Evolutionary conservation across 345 rosid genomes (phyloP).

Genomic region (Adansonia digitata): DNA sequence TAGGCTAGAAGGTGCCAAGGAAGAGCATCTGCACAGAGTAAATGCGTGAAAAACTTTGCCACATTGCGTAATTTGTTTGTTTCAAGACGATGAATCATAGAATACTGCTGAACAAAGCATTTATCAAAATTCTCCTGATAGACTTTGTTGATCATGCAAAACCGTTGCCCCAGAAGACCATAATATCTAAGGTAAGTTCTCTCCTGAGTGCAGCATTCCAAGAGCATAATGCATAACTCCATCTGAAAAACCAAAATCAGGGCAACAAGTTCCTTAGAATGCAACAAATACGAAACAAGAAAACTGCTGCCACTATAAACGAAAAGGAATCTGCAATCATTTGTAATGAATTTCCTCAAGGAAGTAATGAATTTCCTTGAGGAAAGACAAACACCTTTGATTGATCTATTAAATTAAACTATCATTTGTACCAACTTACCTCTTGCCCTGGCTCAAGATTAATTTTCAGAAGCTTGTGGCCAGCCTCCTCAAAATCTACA

Average conservation of each 20-base stretch:
- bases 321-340: not conserved
- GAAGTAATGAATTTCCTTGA: not conserved
- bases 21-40: constrained; percentile 82
- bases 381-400: not conserved
- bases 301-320: not conserved
- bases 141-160: constrained; percentile 90
- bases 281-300: not conserved
- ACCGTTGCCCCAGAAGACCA: constrained; percentile 84
- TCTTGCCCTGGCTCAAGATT: constrained; percentile 97
- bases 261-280: constrained; percentile 7
- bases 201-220: constrained; percentile 95
- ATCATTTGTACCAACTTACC: constrained; percentile 35
- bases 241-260: constrained; percentile 46
- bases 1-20: constrained; percentile 95
- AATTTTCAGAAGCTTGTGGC: constrained; percentile 90
- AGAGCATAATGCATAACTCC: constrained; percentile 88
- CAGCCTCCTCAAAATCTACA: constrained; percentile 97
- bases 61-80: constrained; percentile 84
- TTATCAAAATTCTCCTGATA: constrained; percentile 88
- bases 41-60: constrained; percentile 91
- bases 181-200: constrained; percentile 90
- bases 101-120: constrained; percentile 85
- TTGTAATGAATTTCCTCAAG: no score
- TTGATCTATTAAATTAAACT: not conserved
- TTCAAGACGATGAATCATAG: constrained; percentile 91